These are phyloP conservation scores for Boletellus emodensis DNA, from an alignment of 768 basidiomycete genomes.

Conservation along the genomic window DNA sequence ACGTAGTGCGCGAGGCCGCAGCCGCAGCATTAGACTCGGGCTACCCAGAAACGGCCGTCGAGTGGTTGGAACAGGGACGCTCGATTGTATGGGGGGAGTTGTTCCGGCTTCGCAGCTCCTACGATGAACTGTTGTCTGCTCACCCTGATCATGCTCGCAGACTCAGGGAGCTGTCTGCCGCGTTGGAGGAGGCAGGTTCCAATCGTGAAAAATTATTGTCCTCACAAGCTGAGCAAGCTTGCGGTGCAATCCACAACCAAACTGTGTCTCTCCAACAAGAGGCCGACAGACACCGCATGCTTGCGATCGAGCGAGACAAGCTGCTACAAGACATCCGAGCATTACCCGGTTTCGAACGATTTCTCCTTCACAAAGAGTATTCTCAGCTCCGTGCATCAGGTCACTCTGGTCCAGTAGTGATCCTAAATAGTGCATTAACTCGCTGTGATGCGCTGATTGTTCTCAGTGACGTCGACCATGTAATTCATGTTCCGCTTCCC, in stretches of 20 bases:
- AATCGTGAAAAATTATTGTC: too few species aligned
- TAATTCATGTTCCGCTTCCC: neutral
- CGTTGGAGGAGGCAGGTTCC: neutral
- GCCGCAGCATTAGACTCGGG: neutral
- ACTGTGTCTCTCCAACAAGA: neutral
- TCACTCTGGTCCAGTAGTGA: neutral
- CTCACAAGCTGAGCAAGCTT: too few species aligned
- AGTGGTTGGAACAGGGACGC: slow-evolving; percentile 17
- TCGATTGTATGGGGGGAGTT: slow-evolving; percentile 11
- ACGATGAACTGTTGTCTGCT: neutral
- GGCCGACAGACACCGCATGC: neutral
- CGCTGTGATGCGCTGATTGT: slow-evolving; percentile 1
- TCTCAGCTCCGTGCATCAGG: neutral
- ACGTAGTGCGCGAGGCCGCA: slow-evolving; percentile 7
- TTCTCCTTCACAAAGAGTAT: neutral
- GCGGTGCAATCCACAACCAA: too few species aligned
- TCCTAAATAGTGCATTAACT: neutral
- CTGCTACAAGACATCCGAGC: neutral
- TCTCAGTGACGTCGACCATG: neutral
- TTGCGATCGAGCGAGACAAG: neutral
- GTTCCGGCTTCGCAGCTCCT: slow-evolving; percentile 8
- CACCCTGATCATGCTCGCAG: slow-evolving; percentile 2
- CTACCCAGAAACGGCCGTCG: slow-evolving; percentile 1
- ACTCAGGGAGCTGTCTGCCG: neutral
- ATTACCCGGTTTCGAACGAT: neutral